Base-by-base conservation (phyloP, 2,329 filamentous ascomycete species). In the Fusarium sterilihyphosum region DNA sequence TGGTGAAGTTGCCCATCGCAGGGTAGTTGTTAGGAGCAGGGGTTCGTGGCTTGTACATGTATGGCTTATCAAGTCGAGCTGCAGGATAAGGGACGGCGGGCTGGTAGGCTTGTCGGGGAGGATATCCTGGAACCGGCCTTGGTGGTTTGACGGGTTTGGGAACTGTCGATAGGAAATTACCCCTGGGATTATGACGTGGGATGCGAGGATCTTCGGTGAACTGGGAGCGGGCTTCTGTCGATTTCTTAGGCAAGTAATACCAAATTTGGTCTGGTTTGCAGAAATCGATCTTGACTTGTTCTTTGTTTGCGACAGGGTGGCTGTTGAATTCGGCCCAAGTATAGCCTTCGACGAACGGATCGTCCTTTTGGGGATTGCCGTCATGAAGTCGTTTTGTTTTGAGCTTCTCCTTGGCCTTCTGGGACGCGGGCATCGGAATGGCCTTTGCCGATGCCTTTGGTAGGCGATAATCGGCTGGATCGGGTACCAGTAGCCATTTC, bases 181-280 rank as follows among this genome's bases (percentile, higher is more conserved):
- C 91, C 82, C 89, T 92, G 5, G 87, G 84, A 68, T 94, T 94
- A 81, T 94, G 88, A 52, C 85, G 85, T n/a, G 83, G 87, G 18
- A 83, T 86, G 14, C 79, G 73, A 49, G 88, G 90, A 83, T 97
- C 91, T 78, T 96, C 93, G 9, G 95, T 97, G 83, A 96, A 99
- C 81, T 97, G 94, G 33, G 95, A 92, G 82, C 92, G 95, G 61
- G 94, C 93, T 79, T 98, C 96, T 12, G 96, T 98, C 29, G 96
- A 98, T 26, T 89, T 90, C 81, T 91, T 91, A 38, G 94, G 94
- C 69, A 99, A 88, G 81, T 98, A 98, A 84, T 94, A 90, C 94
- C 95, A 98, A 24, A 98, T 82, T 80, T 94, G 92, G 70, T 96
- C 89, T 22, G 91, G 87, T 80, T 93, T 93, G 70, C 83, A 83